phyloP scores from a whole-genome alignment of 768 basidiomycete genomes.

The Infundibulicybe gibba region DNA sequence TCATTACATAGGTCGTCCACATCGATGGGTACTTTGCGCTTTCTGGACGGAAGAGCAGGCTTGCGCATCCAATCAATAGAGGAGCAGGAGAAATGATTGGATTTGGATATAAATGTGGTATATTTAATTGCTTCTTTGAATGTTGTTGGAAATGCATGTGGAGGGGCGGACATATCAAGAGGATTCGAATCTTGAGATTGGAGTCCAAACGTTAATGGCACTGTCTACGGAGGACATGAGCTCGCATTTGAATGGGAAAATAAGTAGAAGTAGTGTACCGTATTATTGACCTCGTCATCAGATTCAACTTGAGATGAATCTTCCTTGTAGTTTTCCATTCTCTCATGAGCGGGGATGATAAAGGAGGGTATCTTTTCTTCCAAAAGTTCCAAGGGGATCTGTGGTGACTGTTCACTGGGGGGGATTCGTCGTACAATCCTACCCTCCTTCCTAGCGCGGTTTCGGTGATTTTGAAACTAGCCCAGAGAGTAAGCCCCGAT shows the following conservation, averaged over 20 bases:
- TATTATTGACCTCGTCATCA: constrained; percentile 7
- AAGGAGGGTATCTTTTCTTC: constrained; percentile 21
- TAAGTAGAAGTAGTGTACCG: constrained; percentile 2
- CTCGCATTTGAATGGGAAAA: not conserved
- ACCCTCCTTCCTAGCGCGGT: constrained; percentile 30
- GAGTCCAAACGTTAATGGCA: not conserved
- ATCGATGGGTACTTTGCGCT: constrained; percentile 7
- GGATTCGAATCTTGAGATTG: not conserved
- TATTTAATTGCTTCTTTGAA: constrained; percentile 5
- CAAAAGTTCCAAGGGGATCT: constrained; percentile 18
- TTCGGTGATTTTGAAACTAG: constrained; percentile 55
- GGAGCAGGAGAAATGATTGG: constrained; percentile 17
- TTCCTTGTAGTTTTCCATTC: constrained; percentile 1
- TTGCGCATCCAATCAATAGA: constrained; percentile 27
- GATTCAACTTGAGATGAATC: constrained; percentile 10
- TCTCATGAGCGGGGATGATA: constrained; percentile 14
- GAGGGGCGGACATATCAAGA: constrained; percentile 7
- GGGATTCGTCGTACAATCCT: constrained; percentile 13
- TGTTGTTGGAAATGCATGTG: constrained; percentile 22
- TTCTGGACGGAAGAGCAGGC: constrained; percentile 8
- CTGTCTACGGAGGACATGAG: not conserved
- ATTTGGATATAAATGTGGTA: constrained; percentile 6
- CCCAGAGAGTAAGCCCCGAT: not conserved
- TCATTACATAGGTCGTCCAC: constrained; percentile 18
- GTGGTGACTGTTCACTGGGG: constrained; percentile 13